A percentile compares a stretch with the other conserved stretches of the same genome.
phyloP scores from a whole-genome alignment of 2,329 filamentous ascomycete species.

The Lachnellula cervina region DNA sequence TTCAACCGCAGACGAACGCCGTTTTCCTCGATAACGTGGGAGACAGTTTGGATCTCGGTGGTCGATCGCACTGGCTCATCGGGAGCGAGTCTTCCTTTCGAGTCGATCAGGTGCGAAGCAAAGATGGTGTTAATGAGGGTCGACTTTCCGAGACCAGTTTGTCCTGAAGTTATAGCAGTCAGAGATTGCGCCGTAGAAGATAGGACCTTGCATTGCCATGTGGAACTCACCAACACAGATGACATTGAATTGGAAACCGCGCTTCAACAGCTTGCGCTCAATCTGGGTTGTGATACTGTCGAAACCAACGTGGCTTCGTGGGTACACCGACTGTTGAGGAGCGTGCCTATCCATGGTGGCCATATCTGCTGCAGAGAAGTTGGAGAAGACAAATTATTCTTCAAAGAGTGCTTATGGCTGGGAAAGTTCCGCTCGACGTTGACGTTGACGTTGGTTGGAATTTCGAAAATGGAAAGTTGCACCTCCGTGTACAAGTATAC shows the following conservation, averaged over 20 bases:
- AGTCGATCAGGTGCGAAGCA: slow-evolving; percentile 97
- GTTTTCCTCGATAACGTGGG: slow-evolving; percentile 99
- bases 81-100: slow-evolving; percentile 89
- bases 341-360: slow-evolving; percentile 31
- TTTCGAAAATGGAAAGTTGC: not conserved
- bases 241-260: slow-evolving; percentile 99
- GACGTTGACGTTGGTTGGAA: not conserved
- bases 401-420: not conserved
- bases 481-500: no score
- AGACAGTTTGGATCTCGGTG: slow-evolving; percentile 96
- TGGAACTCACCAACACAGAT: slow-evolving; percentile 88
- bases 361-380: slow-evolving; percentile 23
- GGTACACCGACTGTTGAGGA: slow-evolving; percentile 53
- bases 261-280: slow-evolving; percentile 98
- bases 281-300: slow-evolving; percentile 99
- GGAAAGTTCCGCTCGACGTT: not conserved
- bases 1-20: slow-evolving; percentile 95
- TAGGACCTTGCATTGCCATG: not conserved
- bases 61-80: slow-evolving; percentile 92
- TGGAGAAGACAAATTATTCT: slow-evolving; percentile 6
- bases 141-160: slow-evolving; percentile 97
- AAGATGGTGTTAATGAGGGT: slow-evolving; percentile 99
- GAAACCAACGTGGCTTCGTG: slow-evolving; percentile 98
- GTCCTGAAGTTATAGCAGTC: slow-evolving; percentile 54
- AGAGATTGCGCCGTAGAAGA: slow-evolving; percentile 12